Percentiles rank a stretch among this genome's conserved stretches.
Evolutionary conservation across 2,329 filamentous ascomycete genomes (phyloP).

Genomic region (Berkeleyomyces rouxiae): DNA sequence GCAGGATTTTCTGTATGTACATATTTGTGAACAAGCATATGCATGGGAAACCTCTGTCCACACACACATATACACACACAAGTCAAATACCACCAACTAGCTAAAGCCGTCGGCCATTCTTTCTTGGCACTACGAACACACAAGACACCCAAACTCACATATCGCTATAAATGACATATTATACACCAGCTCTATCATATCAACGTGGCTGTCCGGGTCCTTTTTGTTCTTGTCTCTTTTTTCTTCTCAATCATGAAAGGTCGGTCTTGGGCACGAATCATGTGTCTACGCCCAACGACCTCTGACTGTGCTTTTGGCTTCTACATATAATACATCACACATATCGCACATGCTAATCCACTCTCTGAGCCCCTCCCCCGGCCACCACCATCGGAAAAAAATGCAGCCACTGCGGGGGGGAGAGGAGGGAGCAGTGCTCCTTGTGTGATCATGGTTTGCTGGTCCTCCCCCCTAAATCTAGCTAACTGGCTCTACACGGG

Average conservation of each 20-base stretch:
- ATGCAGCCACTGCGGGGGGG: background rate
- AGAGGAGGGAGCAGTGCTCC: background rate
- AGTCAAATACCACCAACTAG: too few relatives aligned
- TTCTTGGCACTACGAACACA: background rate
- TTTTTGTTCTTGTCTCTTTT: background rate
- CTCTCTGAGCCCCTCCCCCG: background rate
- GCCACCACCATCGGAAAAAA: background rate
- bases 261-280: background rate
- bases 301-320: background rate
- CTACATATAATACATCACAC: too few relatives aligned
- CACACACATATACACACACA: too few relatives aligned
- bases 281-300: background rate
- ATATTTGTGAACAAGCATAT: too few relatives aligned
- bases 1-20: background rate
- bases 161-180: background rate
- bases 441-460: too few relatives aligned
- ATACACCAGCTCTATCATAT: background rate
- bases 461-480: background rate
- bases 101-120: background rate
- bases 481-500: background rate
- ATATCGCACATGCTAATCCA: too few relatives aligned
- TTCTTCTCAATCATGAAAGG: background rate
- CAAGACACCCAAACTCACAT: background rate
- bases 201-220: background rate
- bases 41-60: too few relatives aligned